Evolutionary conservation across 306 rosid species (phyloP).

Genomic region (Prunus dulcis): DNA sequence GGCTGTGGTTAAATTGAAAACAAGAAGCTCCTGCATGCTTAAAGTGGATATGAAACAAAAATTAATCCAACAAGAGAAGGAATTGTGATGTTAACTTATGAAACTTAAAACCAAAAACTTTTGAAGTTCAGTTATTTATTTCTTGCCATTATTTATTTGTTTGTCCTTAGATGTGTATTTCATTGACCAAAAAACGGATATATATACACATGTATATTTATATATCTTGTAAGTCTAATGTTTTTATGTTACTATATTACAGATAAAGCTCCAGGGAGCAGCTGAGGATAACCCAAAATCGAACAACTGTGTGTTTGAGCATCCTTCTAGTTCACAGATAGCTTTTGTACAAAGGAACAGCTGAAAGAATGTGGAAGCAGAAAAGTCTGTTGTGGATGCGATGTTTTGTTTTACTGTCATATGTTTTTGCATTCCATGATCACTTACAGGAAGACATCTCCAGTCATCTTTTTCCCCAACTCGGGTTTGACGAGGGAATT

Average conservation of each 20-base stretch:
- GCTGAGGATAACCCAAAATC: constrained; percentile 31
- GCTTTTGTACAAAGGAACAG: constrained; percentile 39
- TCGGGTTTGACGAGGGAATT: constrained; percentile 39
- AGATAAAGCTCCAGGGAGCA: constrained; percentile 53
- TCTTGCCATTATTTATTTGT: not conserved
- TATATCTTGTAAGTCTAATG: not conserved
- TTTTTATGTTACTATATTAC: constrained; percentile 6
- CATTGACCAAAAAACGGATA: not conserved
- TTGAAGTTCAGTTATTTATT: too few relatives aligned
- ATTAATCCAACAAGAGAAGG: not conserved
- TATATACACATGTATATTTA: not conserved
- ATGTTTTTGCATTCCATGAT: constrained; percentile 8
- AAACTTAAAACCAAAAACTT: too few relatives aligned
- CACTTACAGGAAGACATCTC: not conserved
- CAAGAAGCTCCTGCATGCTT: not conserved
- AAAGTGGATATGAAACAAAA: too few relatives aligned
- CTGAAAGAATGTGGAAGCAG: constrained; percentile 32
- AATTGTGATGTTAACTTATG: not conserved
- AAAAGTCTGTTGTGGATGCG: constrained; percentile 23
- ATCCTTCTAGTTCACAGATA: constrained; percentile 39
- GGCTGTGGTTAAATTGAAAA: not conserved
- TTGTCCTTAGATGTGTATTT: not conserved
- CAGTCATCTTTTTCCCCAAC: constrained; percentile 13
- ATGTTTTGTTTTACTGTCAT: not conserved
- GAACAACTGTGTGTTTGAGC: constrained; percentile 22